Percentiles rank a stretch among this genome's conserved stretches.
Conservation (phyloP, 1,139 yeast genomes). For the Blastobotrys proliferans region DNA sequence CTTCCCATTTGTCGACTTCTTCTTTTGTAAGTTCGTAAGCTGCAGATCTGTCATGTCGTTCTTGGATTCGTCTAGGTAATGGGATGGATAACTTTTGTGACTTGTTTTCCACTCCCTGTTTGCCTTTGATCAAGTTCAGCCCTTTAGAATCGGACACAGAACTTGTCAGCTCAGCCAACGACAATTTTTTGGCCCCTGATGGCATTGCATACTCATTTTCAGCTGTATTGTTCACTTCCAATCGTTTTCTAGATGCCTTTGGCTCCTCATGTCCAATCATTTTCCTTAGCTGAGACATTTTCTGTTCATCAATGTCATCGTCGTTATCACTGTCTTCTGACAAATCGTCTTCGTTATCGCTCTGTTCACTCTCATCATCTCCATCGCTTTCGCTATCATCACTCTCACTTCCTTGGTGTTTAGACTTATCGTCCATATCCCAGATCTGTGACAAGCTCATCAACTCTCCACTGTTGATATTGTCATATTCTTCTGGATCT, state of each 20-base stretch:
- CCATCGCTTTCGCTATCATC: slow-evolving; percentile 39
- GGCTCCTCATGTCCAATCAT: slow-evolving; percentile 25
- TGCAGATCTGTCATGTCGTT: slow-evolving; percentile 80
- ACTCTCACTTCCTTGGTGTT: slow-evolving; percentile 41
- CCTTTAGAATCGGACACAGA: slow-evolving; percentile 46
- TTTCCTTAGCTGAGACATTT: slow-evolving; percentile 23
- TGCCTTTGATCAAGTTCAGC: slow-evolving; percentile 24
- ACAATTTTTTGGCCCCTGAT: slow-evolving; percentile 51
- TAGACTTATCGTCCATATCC: slow-evolving; percentile 65
- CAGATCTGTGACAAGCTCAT: slow-evolving; percentile 80
- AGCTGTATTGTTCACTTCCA: slow-evolving; percentile 51
- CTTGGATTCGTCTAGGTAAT: slow-evolving; percentile 77
- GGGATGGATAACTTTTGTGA: slow-evolving; percentile 68
- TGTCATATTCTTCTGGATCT: slow-evolving; percentile 38
- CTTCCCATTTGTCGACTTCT: slow-evolving; percentile 86
- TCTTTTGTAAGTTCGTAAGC: slow-evolving; percentile 87
- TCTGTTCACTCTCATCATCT: slow-evolving; percentile 33
- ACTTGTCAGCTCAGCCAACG: slow-evolving; percentile 72
- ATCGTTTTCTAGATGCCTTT: slow-evolving; percentile 30
- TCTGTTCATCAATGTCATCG: slow-evolving; percentile 29
- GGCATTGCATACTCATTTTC: slow-evolving; percentile 77
- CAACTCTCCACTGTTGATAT: slow-evolving; percentile 69
- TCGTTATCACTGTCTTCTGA: slow-evolving; percentile 26
- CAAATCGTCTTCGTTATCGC: slow-evolving; percentile 28
- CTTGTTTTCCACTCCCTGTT: slow-evolving; percentile 19